A percentile compares a stretch with the other conserved stretches of the same genome.
phyloP scores from a whole-genome alignment of 2,329 filamentous ascomycete species.

The Alternaria postmessia region DNA sequence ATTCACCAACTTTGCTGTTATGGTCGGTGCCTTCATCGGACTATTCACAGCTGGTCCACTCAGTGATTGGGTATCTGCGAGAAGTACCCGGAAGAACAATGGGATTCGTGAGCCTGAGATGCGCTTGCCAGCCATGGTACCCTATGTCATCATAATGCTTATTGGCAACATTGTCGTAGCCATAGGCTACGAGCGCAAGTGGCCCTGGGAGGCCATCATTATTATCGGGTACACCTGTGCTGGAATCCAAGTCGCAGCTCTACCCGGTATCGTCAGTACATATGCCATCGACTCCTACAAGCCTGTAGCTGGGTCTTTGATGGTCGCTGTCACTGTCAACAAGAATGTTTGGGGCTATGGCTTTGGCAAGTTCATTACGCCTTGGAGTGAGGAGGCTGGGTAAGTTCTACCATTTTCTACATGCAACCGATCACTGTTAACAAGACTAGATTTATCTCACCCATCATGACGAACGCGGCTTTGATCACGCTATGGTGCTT shows the following conservation, averaged over 20 bases:
- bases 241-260: constrained; percentile 66
- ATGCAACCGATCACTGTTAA: constrained; percentile 11
- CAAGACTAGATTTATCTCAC: constrained; percentile 53
- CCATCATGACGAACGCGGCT: constrained; percentile 68
- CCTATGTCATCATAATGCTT: constrained; percentile 65
- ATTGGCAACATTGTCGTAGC: constrained; percentile 66
- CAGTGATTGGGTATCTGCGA: constrained; percentile 65
- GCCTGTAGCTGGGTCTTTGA: constrained; percentile 66
- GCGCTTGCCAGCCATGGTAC: constrained; percentile 64
- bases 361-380: constrained; percentile 64
- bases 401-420: constrained; percentile 33
- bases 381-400: constrained; percentile 59
- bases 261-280: constrained; percentile 66
- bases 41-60: constrained; percentile 64
- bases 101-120: constrained; percentile 68
- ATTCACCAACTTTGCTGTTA: constrained; percentile 66
- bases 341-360: constrained; percentile 72
- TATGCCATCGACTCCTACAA: constrained; percentile 72
- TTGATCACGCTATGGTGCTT: constrained; percentile 63
- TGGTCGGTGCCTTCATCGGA: constrained; percentile 63
- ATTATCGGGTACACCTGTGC: constrained; percentile 66
- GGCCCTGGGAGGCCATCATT: constrained; percentile 65
- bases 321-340: constrained; percentile 69
- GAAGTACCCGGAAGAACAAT: constrained; percentile 61
- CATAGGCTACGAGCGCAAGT: constrained; percentile 62